Conservation (phyloP, 2,329 filamentous ascomycete genomes). For the Paecilomyces sp. region DNA sequence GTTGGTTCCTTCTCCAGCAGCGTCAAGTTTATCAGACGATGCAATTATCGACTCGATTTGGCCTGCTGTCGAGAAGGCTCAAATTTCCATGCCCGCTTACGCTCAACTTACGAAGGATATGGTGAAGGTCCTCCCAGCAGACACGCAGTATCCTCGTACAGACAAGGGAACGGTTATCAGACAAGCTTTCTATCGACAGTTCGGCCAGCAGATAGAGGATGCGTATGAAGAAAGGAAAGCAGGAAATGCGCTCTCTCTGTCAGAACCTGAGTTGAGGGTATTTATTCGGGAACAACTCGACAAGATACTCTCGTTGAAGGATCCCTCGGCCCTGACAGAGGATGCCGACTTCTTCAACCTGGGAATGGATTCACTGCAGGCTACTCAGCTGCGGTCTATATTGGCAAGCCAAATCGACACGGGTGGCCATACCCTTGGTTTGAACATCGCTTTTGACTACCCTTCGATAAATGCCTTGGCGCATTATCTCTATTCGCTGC, state of each 20-base stretch:
- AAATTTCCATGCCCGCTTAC: conserved; percentile 45
- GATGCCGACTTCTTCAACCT: conserved; percentile 53
- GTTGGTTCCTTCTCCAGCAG: conserved; percentile 45
- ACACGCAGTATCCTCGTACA: conserved; percentile 43
- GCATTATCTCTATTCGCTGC: conserved; percentile 37
- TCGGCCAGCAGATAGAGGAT: conserved; percentile 41
- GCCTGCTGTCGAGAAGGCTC: conserved; percentile 46
- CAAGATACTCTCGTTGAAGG: conserved; percentile 15
- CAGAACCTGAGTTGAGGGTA: conserved; percentile 20
- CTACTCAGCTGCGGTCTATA: conserved; percentile 47
- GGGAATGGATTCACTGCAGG: conserved; percentile 54
- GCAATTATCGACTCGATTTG: conserved; percentile 44
- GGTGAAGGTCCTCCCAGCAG: conserved; percentile 41
- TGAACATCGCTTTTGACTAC: conserved; percentile 55
- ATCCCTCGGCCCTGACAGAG: conserved; percentile 14
- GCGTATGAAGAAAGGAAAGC: conserved; percentile 29
- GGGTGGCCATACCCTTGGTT: conserved; percentile 39
- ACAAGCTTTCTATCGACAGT: conserved; percentile 43
- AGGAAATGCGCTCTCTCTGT: conserved; percentile 14
- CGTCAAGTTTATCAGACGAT: conserved; percentile 32
- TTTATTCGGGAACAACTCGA: conserved; percentile 28
- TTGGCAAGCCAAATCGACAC: conserved; percentile 48
- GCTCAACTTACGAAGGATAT: conserved; percentile 48
- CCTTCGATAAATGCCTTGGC: conserved; percentile 44
- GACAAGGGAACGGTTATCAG: conserved; percentile 54